Evolutionary conservation across 1,139 yeast species (phyloP).

Genomic region (Lodderomyces orthopsilosis): DNA sequence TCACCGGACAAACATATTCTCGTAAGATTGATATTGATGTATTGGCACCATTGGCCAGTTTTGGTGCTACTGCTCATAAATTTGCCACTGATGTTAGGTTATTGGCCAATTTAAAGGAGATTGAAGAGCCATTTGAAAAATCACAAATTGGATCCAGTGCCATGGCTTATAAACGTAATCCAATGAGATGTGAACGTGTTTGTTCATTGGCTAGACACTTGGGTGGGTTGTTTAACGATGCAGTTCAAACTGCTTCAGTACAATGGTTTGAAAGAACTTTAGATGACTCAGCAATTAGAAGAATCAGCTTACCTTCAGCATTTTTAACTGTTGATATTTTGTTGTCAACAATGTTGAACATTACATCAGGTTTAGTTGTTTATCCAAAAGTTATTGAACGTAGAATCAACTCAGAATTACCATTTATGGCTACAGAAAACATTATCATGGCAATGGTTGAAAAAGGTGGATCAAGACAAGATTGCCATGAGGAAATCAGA

Average conservation of each 20-base stretch:
- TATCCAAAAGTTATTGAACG: slow-evolving; percentile 98
- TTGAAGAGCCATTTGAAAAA: slow-evolving; percentile 98
- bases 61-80: slow-evolving; percentile 96
- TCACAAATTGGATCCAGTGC: slow-evolving; percentile 97
- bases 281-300: slow-evolving; percentile 97
- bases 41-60: slow-evolving; percentile 86
- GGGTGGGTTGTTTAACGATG: slow-evolving; percentile 88
- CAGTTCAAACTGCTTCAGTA: slow-evolving; percentile 93
- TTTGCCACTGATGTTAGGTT: slow-evolving; percentile 96
- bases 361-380: slow-evolving; percentile 92
- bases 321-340: slow-evolving; percentile 94
- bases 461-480: slow-evolving; percentile 97
- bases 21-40: slow-evolving; percentile 97
- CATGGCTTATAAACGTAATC: slow-evolving; percentile 99
- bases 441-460: slow-evolving; percentile 99
- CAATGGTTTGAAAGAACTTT: slow-evolving; percentile 99
- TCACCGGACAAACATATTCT: slow-evolving; percentile 97
- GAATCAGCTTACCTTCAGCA: slow-evolving; percentile 95
- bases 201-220: slow-evolving; percentile 95
- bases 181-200: slow-evolving; percentile 99
- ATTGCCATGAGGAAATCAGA: slow-evolving; percentile 96
- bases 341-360: slow-evolving; percentile 83
- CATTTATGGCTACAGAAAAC: slow-evolving; percentile 99
- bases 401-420: slow-evolving; percentile 90
- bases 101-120: slow-evolving; percentile 92